Base-by-base conservation (phyloP, 106 monocot species). In the Vanilla planifolia region DNA sequence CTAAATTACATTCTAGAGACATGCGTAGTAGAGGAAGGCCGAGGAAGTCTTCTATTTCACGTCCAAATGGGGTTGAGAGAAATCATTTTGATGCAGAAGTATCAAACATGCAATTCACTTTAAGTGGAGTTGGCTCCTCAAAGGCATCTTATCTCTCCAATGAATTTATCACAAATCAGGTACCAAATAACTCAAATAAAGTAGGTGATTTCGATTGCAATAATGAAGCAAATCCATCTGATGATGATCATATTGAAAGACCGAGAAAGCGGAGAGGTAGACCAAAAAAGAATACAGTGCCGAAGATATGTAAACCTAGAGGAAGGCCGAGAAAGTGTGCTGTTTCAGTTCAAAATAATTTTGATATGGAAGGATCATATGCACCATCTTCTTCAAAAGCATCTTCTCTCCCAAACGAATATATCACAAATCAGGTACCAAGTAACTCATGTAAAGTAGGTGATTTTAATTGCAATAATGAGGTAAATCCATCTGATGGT, bases 191-290 rank as follows among this genome's bases (percentile, higher is more conserved):
- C 20, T 46, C 20, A 20, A 19, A 46, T 46, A 7, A 19, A 51
- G 21, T 22, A 23, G 28, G 28, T 37, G 16, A 67, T 67, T 32
- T 35, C 8, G 55, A 43, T 67, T 43, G 21, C 15, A 51, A 67
- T 20, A 63, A 59, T 14, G 43, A 52, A 11, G 46, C 45, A 48
- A 16, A 37, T 29, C 21, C 15, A 41, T 39, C 11, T 20, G 21
- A 8, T 50, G 60, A 32, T 46, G 62, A 53, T 58, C 52, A 47
- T 20, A 34, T 56, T 39, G 26, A 65, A 17, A 13, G 20, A 14
- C 2, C 66, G 58, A 46, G 60, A 36, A 55, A 66, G 60, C 45
- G 41, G 34, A 69, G 73, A 57, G 82, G 82, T 41, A 68, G 75
- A 50, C 81, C 63, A 51, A 82, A 63, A 61, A 76, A 74, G 36